Base-by-base conservation (phyloP, 345 rosid species). In the Dovyalis caffra region DNA sequence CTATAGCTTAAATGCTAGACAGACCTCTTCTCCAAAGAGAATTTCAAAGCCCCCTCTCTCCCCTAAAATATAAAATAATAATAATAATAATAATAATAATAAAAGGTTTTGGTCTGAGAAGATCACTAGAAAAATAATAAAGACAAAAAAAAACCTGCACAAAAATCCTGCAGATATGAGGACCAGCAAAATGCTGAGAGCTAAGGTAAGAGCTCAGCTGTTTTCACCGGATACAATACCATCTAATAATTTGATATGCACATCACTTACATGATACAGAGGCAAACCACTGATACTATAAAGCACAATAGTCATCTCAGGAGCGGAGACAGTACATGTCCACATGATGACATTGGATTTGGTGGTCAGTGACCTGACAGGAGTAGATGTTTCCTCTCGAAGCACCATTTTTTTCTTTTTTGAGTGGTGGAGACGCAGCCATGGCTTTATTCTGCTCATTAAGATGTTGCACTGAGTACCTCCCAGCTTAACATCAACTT, bases 281-380 rank as follows among this genome's bases (percentile, higher is more conserved):
- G 98, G 93, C 62, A 76, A 70, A 74, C 85, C 93, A 40, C 77
- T 78, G 81, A 87, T 69, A 74, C 88, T 83, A 74, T 87, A 87
- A 11, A 95, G 86, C 82, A 91, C 85, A 78, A 88, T 51, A 63
- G 91, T 89, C 97, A 95, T 89, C 85, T 95, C 99, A 75, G 99
- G 99, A 70, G 99, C 99, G 62, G 99, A 90, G 74, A 90, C 84
- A 77, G 97, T 93, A 83, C 94, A 83, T 25, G 99, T 93, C 99
- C 99, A 95, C 89, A 90, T 86, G 35, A 95, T 76, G 76, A 81
- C 82, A 83, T 91, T 88, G 34, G 80, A 76, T 72, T 86, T 92
- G 40, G 85, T 70, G 16, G 88, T 78, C 77, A 82, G 85, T 64
- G 90, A 77, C 83, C 79, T 91, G 72, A 74, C 81, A 9, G 65